Evolutionary conservation across 495 filamentous ascomycete species (phyloP).

Genomic region (Daldinia loculata): DNA sequence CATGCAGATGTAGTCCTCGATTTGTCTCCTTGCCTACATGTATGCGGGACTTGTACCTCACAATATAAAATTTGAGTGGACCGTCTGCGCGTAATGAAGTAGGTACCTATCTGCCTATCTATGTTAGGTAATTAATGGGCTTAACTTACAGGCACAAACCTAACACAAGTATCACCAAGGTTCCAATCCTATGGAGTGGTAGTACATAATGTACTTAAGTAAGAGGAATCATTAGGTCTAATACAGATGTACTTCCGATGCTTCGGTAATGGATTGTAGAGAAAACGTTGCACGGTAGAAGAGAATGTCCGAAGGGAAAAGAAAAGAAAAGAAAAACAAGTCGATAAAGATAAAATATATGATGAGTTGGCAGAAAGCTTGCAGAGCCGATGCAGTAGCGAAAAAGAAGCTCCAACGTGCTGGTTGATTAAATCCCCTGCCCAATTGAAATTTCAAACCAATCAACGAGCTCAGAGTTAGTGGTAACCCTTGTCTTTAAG

Average conservation of each 20-base stretch:
- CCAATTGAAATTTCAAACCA: slow-evolving; percentile 30
- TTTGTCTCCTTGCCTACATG: background rate
- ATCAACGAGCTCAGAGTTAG: slow-evolving; percentile 29
- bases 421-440: slow-evolving; percentile 41
- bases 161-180: no score
- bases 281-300: background rate
- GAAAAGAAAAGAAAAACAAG: background rate
- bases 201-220: background rate
- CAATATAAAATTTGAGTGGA: slow-evolving; percentile 1
- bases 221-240: no score
- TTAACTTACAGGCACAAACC: background rate
- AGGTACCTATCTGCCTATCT: background rate
- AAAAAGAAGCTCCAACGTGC: slow-evolving; percentile 30
- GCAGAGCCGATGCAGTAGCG: slow-evolving; percentile 33
- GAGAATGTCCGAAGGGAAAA: background rate
- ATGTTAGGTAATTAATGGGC: background rate
- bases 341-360: slow-evolving; percentile 7
- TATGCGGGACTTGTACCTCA: slow-evolving; percentile 5
- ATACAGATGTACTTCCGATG: background rate
- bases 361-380: slow-evolving; percentile 35
- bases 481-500: slow-evolving; percentile 22
- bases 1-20: background rate
- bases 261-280: background rate
- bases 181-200: no score
- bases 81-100: background rate